phyloP scores from a whole-genome alignment of 2,329 filamentous ascomycete genomes.

The Microsporum audouinii region DNA sequence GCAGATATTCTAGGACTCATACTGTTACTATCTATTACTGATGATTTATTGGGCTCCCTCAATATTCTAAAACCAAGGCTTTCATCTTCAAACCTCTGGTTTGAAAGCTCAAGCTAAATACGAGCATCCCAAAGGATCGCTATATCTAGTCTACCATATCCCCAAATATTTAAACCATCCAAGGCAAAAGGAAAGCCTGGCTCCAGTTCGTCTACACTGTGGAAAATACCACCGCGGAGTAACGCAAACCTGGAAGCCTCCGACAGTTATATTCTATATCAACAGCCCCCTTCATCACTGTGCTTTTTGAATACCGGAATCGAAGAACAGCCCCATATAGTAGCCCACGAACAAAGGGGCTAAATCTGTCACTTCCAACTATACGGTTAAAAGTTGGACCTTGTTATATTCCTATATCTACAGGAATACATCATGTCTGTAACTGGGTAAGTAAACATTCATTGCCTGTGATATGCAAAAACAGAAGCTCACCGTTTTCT shows the following conservation, averaged over 20 bases:
- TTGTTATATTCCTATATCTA: neutral
- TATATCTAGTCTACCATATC: neutral
- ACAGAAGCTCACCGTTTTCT: neutral
- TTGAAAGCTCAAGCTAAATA: too few species aligned
- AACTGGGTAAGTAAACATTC: conserved; percentile 21
- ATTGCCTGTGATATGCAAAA: neutral
- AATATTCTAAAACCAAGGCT: too few species aligned
- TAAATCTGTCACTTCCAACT: neutral
- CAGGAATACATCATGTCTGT: conserved; percentile 10
- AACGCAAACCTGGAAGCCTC: neutral
- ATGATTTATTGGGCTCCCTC: too few species aligned
- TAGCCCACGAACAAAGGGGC: neutral
- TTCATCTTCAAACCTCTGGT: too few species aligned
- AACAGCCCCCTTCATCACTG: neutral
- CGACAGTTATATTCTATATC: neutral
- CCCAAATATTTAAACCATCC: neutral
- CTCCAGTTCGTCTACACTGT: neutral
- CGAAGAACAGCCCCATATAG: neutral
- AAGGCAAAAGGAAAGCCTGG: neutral
- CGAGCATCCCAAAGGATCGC: neutral
- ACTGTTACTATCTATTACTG: too few species aligned
- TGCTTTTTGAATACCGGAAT: neutral
- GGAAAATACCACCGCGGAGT: neutral
- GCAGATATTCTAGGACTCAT: too few species aligned
- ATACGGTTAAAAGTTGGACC: neutral